Percentiles rank a stretch among this genome's conserved stretches.
phyloP scores from a whole-genome alignment of 2,329 filamentous ascomycete genomes.

The Talaromyces atroroseus region DNA sequence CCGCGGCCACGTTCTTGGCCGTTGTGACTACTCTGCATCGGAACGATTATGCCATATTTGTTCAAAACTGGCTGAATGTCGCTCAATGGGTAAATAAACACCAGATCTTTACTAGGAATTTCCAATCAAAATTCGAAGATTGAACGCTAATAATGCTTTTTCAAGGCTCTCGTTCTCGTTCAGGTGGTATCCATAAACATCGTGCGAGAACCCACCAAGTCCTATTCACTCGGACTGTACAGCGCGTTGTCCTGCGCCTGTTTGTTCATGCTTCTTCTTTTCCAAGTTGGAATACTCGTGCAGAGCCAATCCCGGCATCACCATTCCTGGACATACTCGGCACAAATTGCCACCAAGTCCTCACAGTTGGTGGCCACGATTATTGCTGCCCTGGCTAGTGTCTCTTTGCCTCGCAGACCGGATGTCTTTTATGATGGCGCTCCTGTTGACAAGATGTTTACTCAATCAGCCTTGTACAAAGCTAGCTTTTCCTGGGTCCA shows the following conservation, averaged over 20 bases:
- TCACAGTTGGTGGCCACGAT: not conserved
- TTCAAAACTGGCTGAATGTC: constrained; percentile 57
- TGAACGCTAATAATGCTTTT: not conserved
- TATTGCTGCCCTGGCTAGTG: not conserved
- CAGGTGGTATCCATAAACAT: constrained; percentile 4
- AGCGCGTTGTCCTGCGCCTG: not conserved
- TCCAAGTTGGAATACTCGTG: not conserved
- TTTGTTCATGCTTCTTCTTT: not conserved
- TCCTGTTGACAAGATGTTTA: constrained; percentile 57
- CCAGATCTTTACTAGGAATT: not conserved
- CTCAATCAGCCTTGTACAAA: constrained; percentile 54
- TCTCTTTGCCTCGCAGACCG: constrained; percentile 59
- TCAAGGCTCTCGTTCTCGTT: not conserved
- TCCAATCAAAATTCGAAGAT: not conserved
- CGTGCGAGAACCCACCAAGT: not conserved
- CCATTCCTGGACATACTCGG: not conserved
- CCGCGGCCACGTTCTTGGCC: constrained; percentile 52
- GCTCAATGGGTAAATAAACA: constrained; percentile 53
- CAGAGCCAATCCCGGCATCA: not conserved
- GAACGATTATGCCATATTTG: constrained; percentile 35
- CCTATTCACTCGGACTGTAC: constrained; percentile 3
- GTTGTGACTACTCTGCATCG: constrained; percentile 34
- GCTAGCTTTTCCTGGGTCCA: constrained; percentile 62
- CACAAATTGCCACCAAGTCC: not conserved
- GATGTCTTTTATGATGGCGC: constrained; percentile 55